Evolutionary conservation across 2,329 filamentous ascomycete species (phyloP).

Genomic region (Zasmidium cellare): DNA sequence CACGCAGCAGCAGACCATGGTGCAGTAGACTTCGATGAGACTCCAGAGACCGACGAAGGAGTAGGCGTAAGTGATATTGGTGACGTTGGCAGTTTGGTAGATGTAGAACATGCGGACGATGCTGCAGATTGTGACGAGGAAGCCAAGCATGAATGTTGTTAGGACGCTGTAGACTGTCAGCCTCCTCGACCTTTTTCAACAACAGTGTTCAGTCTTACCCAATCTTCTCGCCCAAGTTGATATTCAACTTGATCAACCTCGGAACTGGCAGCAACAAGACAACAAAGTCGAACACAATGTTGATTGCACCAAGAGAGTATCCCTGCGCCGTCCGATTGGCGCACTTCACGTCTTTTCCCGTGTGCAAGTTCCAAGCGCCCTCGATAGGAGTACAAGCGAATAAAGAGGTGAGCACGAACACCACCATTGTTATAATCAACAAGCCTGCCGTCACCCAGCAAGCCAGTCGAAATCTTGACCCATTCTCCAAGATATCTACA

Average conservation of each 20-base stretch:
- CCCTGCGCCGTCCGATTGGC: slow-evolving; percentile 10
- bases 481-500: background rate
- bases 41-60: slow-evolving; percentile 11
- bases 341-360: slow-evolving; percentile 10
- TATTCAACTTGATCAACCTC: slow-evolving; percentile 12
- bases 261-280: slow-evolving; percentile 15
- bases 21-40: slow-evolving; percentile 17
- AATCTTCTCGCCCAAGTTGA: slow-evolving; percentile 12
- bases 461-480: slow-evolving; percentile 8
- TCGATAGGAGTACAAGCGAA: slow-evolving; percentile 14
- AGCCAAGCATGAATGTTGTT: slow-evolving; percentile 14
- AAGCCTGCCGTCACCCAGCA: slow-evolving; percentile 8
- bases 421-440: slow-evolving; percentile 5
- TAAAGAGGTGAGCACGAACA: slow-evolving; percentile 7
- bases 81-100: slow-evolving; percentile 3
- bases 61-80: slow-evolving; percentile 16
- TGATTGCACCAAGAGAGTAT: slow-evolving; percentile 11
- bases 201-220: slow-evolving; percentile 7
- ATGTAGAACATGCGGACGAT: slow-evolving; percentile 12
- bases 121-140: slow-evolving; percentile 16
- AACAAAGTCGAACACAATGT: slow-evolving; percentile 14
- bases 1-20: slow-evolving; percentile 22
- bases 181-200: background rate
- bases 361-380: slow-evolving; percentile 13
- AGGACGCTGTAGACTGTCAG: background rate